Conservation (phyloP, 2,329 filamentous ascomycete species). For the Neonectria hederae region DNA sequence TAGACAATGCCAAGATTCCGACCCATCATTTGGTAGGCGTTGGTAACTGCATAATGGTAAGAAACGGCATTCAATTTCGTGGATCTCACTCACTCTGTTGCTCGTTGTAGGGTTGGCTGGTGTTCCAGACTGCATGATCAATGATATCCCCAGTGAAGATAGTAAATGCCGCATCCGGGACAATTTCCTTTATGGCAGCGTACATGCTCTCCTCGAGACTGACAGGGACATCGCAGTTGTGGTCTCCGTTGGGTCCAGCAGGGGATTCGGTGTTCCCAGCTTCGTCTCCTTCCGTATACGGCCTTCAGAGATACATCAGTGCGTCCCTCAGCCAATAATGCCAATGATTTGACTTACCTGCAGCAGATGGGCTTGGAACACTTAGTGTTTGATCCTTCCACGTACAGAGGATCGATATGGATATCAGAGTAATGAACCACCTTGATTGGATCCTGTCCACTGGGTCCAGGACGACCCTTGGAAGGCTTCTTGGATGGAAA, state of each 20-base stretch:
- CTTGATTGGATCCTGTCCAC: slow-evolving; percentile 58
- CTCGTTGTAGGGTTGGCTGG: slow-evolving; percentile 47
- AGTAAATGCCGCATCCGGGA: slow-evolving; percentile 60
- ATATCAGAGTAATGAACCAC: slow-evolving; percentile 70
- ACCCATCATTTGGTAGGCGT: slow-evolving; percentile 59
- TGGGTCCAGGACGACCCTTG: slow-evolving; percentile 50
- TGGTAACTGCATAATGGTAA: slow-evolving; percentile 47
- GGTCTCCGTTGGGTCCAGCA: slow-evolving; percentile 62
- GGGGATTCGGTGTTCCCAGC: slow-evolving; percentile 59
- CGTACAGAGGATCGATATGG: slow-evolving; percentile 66
- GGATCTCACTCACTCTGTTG: slow-evolving; percentile 39
- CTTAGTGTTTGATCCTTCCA: slow-evolving; percentile 60
- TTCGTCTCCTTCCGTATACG: slow-evolving; percentile 57
- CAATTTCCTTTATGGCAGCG: slow-evolving; percentile 56
- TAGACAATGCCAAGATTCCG: slow-evolving; percentile 56
- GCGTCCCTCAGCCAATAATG: too few species aligned
- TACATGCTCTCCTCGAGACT: slow-evolving; percentile 65
- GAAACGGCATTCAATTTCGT: neutral
- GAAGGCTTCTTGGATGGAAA: slow-evolving; percentile 55
- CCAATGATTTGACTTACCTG: slow-evolving; percentile 46
- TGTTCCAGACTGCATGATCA: slow-evolving; percentile 62
- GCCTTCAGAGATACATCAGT: slow-evolving; percentile 38
- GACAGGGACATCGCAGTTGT: slow-evolving; percentile 62
- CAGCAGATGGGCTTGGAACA: slow-evolving; percentile 70
- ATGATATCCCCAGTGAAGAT: slow-evolving; percentile 70